Conservation (phyloP, 192 early-diverging fungal species). For the Backusella morwellensis region DNA sequence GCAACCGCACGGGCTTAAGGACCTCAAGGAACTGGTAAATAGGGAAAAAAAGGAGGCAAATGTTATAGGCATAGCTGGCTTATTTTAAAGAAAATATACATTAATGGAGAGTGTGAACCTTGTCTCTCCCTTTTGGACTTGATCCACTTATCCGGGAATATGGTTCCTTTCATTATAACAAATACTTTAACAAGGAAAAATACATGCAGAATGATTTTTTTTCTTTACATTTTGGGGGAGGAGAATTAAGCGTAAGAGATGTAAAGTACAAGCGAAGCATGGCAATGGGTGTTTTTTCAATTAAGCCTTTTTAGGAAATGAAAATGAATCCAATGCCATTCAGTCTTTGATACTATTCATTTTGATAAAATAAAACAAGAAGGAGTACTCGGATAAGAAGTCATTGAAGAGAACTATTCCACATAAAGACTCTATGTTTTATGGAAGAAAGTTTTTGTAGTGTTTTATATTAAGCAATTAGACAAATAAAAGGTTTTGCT, state of each 20-base stretch:
- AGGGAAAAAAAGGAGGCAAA: neutral
- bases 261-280: neutral
- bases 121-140: neutral
- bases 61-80: neutral
- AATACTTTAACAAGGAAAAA: neutral
- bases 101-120: neutral
- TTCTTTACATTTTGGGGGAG: neutral
- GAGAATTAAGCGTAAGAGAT: neutral
- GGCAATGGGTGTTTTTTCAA: constrained; percentile 1
- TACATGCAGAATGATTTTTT: neutral
- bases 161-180: neutral
- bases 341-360: neutral
- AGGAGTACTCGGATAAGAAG: neutral
- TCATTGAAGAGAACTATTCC: neutral
- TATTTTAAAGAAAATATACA: neutral
- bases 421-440: neutral
- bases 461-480: neutral
- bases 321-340: neutral
- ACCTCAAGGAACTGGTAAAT: neutral
- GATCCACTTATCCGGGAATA: neutral
- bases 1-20: constrained; percentile 11
- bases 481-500: neutral
- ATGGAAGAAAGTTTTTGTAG: neutral
- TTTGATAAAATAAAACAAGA: neutral
- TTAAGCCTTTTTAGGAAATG: constrained; percentile 13